A percentile compares a stretch with the other conserved stretches of the same genome.
These are phyloP conservation scores for Pezicula neosporulosa DNA, from an alignment of 2,329 filamentous ascomycete genomes.

Conservation along the genomic window DNA sequence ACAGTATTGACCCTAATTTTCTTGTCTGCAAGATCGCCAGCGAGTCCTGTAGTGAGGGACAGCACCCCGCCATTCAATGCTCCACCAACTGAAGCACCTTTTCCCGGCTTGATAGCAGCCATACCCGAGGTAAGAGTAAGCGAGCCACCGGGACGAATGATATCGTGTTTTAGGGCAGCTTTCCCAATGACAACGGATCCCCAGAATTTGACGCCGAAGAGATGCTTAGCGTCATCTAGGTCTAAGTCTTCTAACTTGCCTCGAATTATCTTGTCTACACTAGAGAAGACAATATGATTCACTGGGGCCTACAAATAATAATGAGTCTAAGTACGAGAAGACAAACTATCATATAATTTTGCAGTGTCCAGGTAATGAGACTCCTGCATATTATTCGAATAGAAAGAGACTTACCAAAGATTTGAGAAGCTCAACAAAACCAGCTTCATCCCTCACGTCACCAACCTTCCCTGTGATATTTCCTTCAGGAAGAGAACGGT, in stretches of 20 bases:
- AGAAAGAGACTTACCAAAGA: constrained; percentile 14
- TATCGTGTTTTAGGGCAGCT: constrained; percentile 33
- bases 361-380: too few species aligned
- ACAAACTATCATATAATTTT: too few species aligned
- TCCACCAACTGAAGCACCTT: constrained; percentile 31
- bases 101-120: constrained; percentile 32
- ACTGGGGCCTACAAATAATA: constrained; percentile 20
- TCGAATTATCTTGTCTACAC: constrained; percentile 35
- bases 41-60: constrained; percentile 50
- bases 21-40: constrained; percentile 49
- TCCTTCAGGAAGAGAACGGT: neutral
- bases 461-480: constrained; percentile 28
- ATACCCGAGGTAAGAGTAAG: constrained; percentile 35
- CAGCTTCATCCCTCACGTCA: constrained; percentile 31
- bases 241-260: constrained; percentile 30
- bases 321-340: neutral
- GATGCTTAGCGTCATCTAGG: constrained; percentile 29
- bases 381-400: too few species aligned
- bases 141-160: constrained; percentile 33
- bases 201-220: constrained; percentile 39
- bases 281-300: constrained; percentile 35
- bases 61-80: constrained; percentile 39
- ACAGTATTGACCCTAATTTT: constrained; percentile 62
- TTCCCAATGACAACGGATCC: constrained; percentile 33
- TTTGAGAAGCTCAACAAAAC: constrained; percentile 28